Percentiles rank a stretch among this genome's conserved stretches.
These are phyloP conservation scores for Dysphania ambrosioides DNA, from an alignment of 148 eudicot species.

Conservation along the genomic window DNA sequence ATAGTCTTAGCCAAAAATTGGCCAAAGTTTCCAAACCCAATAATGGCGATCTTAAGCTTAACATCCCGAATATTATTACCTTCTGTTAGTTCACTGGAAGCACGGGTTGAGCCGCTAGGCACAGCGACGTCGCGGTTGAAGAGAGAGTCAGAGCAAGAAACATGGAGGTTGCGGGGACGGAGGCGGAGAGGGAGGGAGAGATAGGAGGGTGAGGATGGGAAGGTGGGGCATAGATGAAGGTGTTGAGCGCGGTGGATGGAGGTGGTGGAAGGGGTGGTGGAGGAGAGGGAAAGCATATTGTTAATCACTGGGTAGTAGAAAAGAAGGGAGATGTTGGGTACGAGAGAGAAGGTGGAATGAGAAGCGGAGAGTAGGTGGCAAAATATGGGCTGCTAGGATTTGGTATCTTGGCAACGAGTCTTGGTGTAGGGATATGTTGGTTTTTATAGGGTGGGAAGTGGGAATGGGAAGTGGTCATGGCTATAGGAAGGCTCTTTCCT, in stretches of 20 bases:
- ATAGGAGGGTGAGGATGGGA: not conserved
- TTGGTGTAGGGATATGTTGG: not conserved
- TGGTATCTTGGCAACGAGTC: conserved; percentile 16
- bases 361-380: conserved; percentile 13
- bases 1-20: conserved; percentile 63
- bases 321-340: not conserved
- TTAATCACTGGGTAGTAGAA: not conserved
- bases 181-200: not conserved
- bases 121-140: not conserved
- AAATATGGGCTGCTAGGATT: not conserved
- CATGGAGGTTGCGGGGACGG: not conserved
- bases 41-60: conserved; percentile 50
- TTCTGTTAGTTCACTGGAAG: not conserved
- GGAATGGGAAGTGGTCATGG: too few species aligned
- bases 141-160: not conserved
- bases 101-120: not conserved
- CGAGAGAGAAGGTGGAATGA: not conserved
- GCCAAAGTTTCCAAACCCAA: conserved; percentile 72
- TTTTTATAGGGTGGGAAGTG: conserved; percentile 13
- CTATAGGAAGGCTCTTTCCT: not conserved
- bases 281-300: conserved; percentile 10
- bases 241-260: not conserved
- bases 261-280: too few species aligned
- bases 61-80: not conserved
- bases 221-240: conserved; percentile 3